A percentile compares a stretch with the other conserved stretches of the same genome.
Conservation (phyloP, 2,329 filamentous ascomycete species). For the Talaromyces sp. region DNA sequence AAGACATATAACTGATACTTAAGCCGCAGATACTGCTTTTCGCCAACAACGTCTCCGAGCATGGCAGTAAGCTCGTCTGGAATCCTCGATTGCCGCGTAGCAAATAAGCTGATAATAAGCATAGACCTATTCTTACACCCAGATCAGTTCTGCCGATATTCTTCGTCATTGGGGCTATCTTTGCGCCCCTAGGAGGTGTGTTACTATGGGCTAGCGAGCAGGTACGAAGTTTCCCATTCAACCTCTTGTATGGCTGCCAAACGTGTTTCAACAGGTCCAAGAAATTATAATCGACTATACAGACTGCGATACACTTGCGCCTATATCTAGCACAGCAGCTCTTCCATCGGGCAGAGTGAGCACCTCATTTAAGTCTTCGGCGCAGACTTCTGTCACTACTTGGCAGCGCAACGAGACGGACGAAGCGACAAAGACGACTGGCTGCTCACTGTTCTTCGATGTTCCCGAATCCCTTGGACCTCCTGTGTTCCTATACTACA, state of each 20-base stretch:
- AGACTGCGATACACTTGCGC: slow-evolving; percentile 61
- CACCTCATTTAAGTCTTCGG: slow-evolving; percentile 66
- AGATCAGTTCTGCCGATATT: slow-evolving; percentile 91
- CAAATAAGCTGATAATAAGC: slow-evolving; percentile 14
- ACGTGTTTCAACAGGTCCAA: slow-evolving; percentile 62
- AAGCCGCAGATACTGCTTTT: slow-evolving; percentile 77
- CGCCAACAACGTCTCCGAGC: slow-evolving; percentile 95
- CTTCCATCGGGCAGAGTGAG: slow-evolving; percentile 48
- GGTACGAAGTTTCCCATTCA: slow-evolving; percentile 49
- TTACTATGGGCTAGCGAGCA: slow-evolving; percentile 80
- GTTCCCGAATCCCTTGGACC: slow-evolving; percentile 75
- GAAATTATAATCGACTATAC: slow-evolving; percentile 91
- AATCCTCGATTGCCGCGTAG: background rate
- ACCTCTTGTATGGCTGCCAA: background rate
- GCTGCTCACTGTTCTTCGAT: slow-evolving; percentile 72
- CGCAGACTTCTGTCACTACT: slow-evolving; percentile 32
- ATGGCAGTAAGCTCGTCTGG: slow-evolving; percentile 71
- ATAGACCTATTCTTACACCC: slow-evolving; percentile 85
- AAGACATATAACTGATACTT: background rate
- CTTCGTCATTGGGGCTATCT: slow-evolving; percentile 85
- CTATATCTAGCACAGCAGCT: slow-evolving; percentile 37
- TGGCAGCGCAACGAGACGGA: slow-evolving; percentile 28
- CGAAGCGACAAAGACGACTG: slow-evolving; percentile 32
- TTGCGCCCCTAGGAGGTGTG: slow-evolving; percentile 85
- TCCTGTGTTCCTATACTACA: slow-evolving; percentile 90